Percentiles rank a stretch among this genome's conserved stretches.
These are phyloP conservation scores for Carallia pectinifolia DNA, from an alignment of 345 rosid species.

Conservation along the genomic window DNA sequence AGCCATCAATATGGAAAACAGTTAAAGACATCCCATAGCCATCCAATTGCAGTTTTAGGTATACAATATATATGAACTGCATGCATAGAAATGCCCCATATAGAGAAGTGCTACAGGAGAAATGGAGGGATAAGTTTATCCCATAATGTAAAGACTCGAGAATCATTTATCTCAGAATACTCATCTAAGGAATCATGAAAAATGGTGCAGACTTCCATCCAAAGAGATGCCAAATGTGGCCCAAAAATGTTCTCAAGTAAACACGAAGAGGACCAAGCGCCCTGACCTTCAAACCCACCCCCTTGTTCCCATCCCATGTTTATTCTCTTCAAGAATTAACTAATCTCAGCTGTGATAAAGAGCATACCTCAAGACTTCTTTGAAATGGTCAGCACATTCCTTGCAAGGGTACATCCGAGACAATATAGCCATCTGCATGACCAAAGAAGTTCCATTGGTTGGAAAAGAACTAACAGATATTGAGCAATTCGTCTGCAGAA, in stretches of 20 bases:
- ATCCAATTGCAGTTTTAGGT: not conserved
- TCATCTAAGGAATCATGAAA: not conserved
- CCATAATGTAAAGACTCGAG: not conserved
- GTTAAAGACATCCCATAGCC: too few species aligned
- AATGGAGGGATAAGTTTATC: not conserved
- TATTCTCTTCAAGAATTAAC: not conserved
- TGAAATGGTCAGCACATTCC: slow-evolving; percentile 95
- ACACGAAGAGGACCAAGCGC: too few species aligned
- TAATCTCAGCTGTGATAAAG: not conserved
- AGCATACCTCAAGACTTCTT: slow-evolving; percentile 76
- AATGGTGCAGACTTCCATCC: not conserved
- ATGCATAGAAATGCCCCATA: not conserved
- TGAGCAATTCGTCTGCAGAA: too few species aligned
- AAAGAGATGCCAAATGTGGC: not conserved
- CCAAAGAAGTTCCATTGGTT: slow-evolving; percentile 14
- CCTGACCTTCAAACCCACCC: too few species aligned
- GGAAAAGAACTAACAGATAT: too few species aligned
- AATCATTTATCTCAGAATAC: not conserved
- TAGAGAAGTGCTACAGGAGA: slow-evolving; percentile 2
- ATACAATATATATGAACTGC: not conserved
- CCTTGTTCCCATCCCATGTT: too few species aligned
- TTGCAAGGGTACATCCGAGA: slow-evolving; percentile 92
- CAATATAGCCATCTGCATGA: slow-evolving; percentile 78
- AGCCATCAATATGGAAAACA: slow-evolving; percentile 2
- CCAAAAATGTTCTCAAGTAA: too few species aligned